A percentile compares a stretch with the other conserved stretches of the same genome.
phyloP scores from a whole-genome alignment of 805 yeast genomes.

The Kregervanrija delftensis region DNA sequence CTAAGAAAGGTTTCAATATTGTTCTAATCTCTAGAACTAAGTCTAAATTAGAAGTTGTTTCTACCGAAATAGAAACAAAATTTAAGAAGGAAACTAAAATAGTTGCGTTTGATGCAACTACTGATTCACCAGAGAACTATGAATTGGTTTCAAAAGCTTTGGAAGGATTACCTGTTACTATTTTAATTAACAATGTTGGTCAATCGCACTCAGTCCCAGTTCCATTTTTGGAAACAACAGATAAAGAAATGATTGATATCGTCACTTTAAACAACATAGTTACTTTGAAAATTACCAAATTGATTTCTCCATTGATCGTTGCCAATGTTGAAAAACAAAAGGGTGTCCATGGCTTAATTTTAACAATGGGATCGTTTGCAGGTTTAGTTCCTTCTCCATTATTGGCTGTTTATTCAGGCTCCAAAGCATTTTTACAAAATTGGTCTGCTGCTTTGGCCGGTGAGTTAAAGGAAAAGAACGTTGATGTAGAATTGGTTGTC shows the following conservation, averaged over 20 bases:
- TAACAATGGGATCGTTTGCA: conserved; percentile 96
- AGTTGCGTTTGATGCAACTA: conserved; percentile 73
- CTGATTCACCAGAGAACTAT: conserved; percentile 55
- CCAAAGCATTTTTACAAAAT: conserved; percentile 88
- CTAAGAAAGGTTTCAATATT: conserved; percentile 74
- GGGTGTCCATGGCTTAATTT: conserved; percentile 58
- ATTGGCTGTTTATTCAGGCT: conserved; percentile 91
- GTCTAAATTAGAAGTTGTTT: conserved; percentile 61
- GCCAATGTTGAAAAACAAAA: conserved; percentile 40
- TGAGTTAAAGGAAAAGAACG: conserved; percentile 58
- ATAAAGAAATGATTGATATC: conserved; percentile 68
- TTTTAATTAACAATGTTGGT: conserved; percentile 89
- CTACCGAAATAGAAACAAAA: conserved; percentile 54
- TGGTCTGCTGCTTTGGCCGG: conserved; percentile 90
- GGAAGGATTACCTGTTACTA: conserved; percentile 53
- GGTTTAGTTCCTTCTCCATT: conserved; percentile 90
- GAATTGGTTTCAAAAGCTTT: conserved; percentile 39
- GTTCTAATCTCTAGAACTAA: conserved; percentile 80
- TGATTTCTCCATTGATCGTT: conserved; percentile 65
- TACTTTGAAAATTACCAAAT: conserved; percentile 76
- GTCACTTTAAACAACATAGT: conserved; percentile 81
- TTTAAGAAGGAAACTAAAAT: conserved; percentile 57
- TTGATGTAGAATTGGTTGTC: conserved; percentile 81
- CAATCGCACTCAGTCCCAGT: conserved; percentile 93
- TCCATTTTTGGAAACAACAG: conserved; percentile 77